These are phyloP conservation scores for Tylopilus sp. DNA, from an alignment of 1,284 basidiomycete species.

Conservation along the genomic window DNA sequence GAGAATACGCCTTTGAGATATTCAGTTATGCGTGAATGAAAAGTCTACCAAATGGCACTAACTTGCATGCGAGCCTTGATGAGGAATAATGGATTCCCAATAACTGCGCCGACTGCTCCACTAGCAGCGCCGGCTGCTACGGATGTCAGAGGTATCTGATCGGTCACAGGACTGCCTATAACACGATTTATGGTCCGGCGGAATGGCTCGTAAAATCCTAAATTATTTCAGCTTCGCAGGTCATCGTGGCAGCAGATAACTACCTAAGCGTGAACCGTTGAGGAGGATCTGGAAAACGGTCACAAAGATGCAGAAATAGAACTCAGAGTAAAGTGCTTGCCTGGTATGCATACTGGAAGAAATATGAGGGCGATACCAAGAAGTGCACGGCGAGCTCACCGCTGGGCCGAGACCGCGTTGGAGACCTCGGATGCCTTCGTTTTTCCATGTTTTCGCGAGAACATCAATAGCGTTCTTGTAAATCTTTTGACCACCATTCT, in stretches of 20 bases:
- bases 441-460: constrained; percentile 81
- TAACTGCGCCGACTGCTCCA: constrained; percentile 83
- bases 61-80: constrained; percentile 98
- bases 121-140: constrained; percentile 83
- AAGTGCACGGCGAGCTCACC: constrained; percentile 46
- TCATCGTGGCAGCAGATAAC: not conserved
- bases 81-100: constrained; percentile 93
- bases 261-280: constrained; percentile 91
- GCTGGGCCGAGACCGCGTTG: constrained; percentile 90
- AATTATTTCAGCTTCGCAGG: not conserved
- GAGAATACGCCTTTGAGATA: constrained; percentile 74
- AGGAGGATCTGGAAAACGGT: constrained; percentile 64
- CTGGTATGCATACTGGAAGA: constrained; percentile 80
- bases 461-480: constrained; percentile 90
- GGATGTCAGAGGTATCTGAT: constrained; percentile 69
- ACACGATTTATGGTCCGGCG: constrained; percentile 67
- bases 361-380: constrained; percentile 16
- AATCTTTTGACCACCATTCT: constrained; percentile 66
- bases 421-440: constrained; percentile 87
- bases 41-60: constrained; percentile 19
- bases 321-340: constrained; percentile 41
- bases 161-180: constrained; percentile 58
- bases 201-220: constrained; percentile 95
- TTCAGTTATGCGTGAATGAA: not conserved
- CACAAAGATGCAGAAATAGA: not conserved